These are phyloP conservation scores for Trametes meyenii DNA, from an alignment of 768 basidiomycete species.

Conservation along the genomic window DNA sequence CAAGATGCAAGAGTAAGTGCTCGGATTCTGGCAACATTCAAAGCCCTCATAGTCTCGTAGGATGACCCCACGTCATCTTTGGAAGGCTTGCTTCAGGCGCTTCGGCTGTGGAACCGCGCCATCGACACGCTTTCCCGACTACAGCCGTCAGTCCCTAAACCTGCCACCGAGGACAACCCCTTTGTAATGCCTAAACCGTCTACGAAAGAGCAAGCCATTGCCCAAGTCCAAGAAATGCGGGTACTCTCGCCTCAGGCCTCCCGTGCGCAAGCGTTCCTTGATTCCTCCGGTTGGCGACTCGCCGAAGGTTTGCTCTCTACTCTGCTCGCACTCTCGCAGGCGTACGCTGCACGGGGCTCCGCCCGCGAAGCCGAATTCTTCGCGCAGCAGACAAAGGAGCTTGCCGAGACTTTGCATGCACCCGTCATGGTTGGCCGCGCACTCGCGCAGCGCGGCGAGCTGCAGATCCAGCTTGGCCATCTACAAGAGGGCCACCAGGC, in stretches of 20 bases:
- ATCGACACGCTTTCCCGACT: slow-evolving; percentile 68
- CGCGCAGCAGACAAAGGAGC: slow-evolving; percentile 70
- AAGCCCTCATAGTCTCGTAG: slow-evolving; percentile 39
- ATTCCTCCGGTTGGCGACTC: slow-evolving; percentile 75
- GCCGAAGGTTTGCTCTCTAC: slow-evolving; percentile 70
- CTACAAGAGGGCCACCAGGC: slow-evolving; percentile 58
- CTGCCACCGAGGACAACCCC: slow-evolving; percentile 49
- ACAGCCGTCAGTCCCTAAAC: slow-evolving; percentile 39
- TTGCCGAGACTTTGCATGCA: slow-evolving; percentile 70
- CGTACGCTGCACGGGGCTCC: slow-evolving; percentile 76
- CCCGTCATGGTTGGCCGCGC: slow-evolving; percentile 69
- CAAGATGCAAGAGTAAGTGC: slow-evolving; percentile 63
- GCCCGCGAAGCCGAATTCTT: slow-evolving; percentile 86
- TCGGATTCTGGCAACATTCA: neutral
- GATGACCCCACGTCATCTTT: slow-evolving; percentile 62
- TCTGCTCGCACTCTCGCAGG: slow-evolving; percentile 63
- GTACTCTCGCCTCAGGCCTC: slow-evolving; percentile 18
- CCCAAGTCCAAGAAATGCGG: neutral
- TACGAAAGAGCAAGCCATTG: slow-evolving; percentile 8
- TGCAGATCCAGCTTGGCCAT: slow-evolving; percentile 65
- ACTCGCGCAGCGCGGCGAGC: slow-evolving; percentile 65
- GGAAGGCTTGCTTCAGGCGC: slow-evolving; percentile 62
- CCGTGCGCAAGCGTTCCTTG: slow-evolving; percentile 42
- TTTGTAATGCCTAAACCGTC: slow-evolving; percentile 50
- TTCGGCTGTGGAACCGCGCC: slow-evolving; percentile 83